Evolutionary conservation across 139 green algal genomes (phyloP), one percentile per base, ranked within the genome.

Genomic region (Zygnema circumcarinatum): DNA sequence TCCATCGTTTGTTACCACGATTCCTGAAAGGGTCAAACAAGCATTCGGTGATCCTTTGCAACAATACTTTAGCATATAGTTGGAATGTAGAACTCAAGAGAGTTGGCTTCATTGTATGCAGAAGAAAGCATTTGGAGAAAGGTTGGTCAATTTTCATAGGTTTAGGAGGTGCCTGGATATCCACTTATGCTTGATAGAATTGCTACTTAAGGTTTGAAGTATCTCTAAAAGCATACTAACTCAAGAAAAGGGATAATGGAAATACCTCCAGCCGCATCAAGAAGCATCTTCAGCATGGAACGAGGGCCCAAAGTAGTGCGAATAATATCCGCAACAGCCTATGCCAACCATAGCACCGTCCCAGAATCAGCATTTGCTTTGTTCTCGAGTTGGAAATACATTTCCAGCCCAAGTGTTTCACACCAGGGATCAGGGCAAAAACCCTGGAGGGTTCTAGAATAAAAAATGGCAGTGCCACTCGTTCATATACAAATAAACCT

Each of bases 231-330:
- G n/a, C n/a, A n/a, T n/a, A n/a, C n/a, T n/a, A n/a, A n/a, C n/a
- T n/a, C n/a, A n/a, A n/a, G n/a, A n/a, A 33, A 54, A 54, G 16
- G 40, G 1, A n/a, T 47, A 0, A 54, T 2, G 1, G 36, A 16
- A 53, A 83, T 75, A 97, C 94, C 94, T 90, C 97, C 97, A 52
- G 94, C 95, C 25, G 96, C 94, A 89, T 99, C 97, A n/a, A 99
- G 94, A 52, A 99, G 87, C 97, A 99, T 99, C 86, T 99, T 99
- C 0, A 99, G 87, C 97, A 99, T 99, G 3, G 96, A 96, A 0
- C 96, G 93, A 1, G 97, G 97, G 0, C 97, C 97, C 33, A 99
- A 90, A 11, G 97, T 99, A 0, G 97, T 99, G 2, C 97, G 92
- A 67, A 99, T 97, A 82, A 99, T 98, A 88, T 99, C 97, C 7